Base-by-base conservation (phyloP, 148 eudicot species). In the Vaccinium darrowii region DNA sequence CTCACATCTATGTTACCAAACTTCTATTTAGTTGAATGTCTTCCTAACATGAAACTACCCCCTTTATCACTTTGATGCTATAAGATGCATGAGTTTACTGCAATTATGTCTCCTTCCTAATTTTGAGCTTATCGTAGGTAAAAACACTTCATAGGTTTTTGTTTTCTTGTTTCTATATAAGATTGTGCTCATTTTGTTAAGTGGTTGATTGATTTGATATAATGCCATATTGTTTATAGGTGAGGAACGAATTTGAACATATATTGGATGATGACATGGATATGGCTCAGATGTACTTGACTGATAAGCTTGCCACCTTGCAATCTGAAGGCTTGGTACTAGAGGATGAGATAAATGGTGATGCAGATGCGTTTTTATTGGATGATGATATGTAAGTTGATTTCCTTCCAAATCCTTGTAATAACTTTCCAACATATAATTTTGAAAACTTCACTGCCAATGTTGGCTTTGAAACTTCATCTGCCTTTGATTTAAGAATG, bases 211-310 rank as follows among this genome's bases (percentile, higher is more conserved):
- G 54, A 75, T 75, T 15, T 2, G 47, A 11, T 19, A 16, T 43
- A 14, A 14, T 56, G 60, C 1, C 49, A 76, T 47, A 76, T 47
- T 19, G 53, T 43, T 76, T 21, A 19, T 49, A 43, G 79, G 54
- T 76, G 79, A 76, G 79, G 54, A 51, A 76, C 10, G 79, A 76
- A 21, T 43, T 43, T 19, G 79, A 76, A 76, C 79, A 76, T 76
- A 13, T 76, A 76, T 14, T 76, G 54, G 54, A 76, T 76, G 79
- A 76, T 49, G 79, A 43, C 54, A 18, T 76, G 8, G 53, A 76
- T 47, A 76, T 76, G 79, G 79, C 27, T 49, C 53, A 49, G 7
- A 76, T 76, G 79, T 76, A 76, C 79, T 49, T 76, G 54, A 49
- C 54, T 47, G 54, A 49, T 18, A 76, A 76, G 79, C 53, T 76